phyloP scores from a whole-genome alignment of 306 rosid genomes.

The Cicer judaicum region DNA sequence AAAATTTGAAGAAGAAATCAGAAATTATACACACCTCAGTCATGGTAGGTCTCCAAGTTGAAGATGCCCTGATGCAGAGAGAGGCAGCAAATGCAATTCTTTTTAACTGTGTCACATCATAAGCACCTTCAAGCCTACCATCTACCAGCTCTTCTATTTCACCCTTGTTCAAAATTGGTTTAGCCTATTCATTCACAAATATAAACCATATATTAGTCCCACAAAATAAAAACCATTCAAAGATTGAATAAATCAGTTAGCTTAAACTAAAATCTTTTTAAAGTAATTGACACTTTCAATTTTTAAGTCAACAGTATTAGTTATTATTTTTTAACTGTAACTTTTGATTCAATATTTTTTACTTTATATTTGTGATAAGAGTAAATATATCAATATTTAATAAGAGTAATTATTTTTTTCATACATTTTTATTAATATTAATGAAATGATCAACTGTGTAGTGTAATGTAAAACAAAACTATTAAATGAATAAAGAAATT shows the following conservation, averaged over 20 bases:
- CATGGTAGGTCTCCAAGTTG: slow-evolving; percentile 88
- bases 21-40: slow-evolving; percentile 67
- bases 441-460: too few relatives aligned
- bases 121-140: slow-evolving; percentile 80
- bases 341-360: too few relatives aligned
- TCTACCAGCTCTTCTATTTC: slow-evolving; percentile 75
- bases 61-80: slow-evolving; percentile 75
- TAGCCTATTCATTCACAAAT: slow-evolving; percentile 62
- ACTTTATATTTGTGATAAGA: too few relatives aligned
- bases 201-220: neutral
- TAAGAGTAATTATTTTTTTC: too few relatives aligned
- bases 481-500: neutral
- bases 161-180: slow-evolving; percentile 80
- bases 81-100: slow-evolving; percentile 83
- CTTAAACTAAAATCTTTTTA: too few relatives aligned
- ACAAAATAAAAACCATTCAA: neutral
- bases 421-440: too few relatives aligned
- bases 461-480: too few relatives aligned
- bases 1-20: slow-evolving; percentile 1
- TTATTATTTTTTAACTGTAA: too few relatives aligned
- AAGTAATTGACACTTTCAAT: too few relatives aligned
- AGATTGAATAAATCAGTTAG: too few relatives aligned
- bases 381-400: too few relatives aligned
- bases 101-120: slow-evolving; percentile 61
- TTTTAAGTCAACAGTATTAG: too few relatives aligned